These are phyloP conservation scores for Xylariomycetidae sp. DNA, from an alignment of 2,329 filamentous ascomycete species.

Conservation along the genomic window DNA sequence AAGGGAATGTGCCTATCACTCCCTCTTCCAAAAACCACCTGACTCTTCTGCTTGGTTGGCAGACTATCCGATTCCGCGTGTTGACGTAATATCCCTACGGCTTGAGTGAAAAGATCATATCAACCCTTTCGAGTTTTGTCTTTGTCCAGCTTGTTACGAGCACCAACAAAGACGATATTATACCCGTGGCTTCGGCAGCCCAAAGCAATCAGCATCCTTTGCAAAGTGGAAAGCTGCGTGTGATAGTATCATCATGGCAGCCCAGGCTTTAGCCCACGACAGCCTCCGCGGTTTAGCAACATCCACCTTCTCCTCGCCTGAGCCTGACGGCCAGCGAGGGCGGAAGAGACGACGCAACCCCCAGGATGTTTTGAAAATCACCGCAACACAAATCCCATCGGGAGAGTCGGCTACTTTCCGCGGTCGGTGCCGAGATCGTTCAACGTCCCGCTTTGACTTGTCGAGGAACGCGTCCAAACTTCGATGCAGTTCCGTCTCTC, in stretches of 20 bases:
- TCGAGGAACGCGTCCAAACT: slow-evolving; percentile 22
- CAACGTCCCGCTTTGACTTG: slow-evolving; percentile 26
- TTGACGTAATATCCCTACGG: too few species aligned
- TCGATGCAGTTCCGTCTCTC: slow-evolving; percentile 27
- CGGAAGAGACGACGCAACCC: slow-evolving; percentile 31
- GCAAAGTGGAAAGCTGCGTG: too few species aligned
- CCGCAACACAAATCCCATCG: slow-evolving; percentile 24
- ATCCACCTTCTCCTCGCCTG: slow-evolving; percentile 21
- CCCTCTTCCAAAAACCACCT: too few species aligned
- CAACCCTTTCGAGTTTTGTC: too few species aligned
- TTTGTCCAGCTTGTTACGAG: too few species aligned
- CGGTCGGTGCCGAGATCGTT: slow-evolving; percentile 35
- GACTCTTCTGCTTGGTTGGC: too few species aligned
- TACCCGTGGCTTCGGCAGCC: too few species aligned
- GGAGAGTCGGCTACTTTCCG: slow-evolving; percentile 34
- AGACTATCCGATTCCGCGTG: too few species aligned
- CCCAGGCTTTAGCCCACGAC: slow-evolving; percentile 15
- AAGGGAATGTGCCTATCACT: too few species aligned
- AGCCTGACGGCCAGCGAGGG: slow-evolving; percentile 30
- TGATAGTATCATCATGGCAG: slow-evolving; percentile 20
- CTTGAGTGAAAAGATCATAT: too few species aligned
- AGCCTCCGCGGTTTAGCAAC: slow-evolving; percentile 18
- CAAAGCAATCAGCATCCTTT: too few species aligned
- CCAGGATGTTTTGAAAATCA: slow-evolving; percentile 17
- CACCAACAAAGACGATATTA: too few species aligned